Conservation (phyloP, 2,329 filamentous ascomycete genomes). For the Colletotrichum acutatum region DNA sequence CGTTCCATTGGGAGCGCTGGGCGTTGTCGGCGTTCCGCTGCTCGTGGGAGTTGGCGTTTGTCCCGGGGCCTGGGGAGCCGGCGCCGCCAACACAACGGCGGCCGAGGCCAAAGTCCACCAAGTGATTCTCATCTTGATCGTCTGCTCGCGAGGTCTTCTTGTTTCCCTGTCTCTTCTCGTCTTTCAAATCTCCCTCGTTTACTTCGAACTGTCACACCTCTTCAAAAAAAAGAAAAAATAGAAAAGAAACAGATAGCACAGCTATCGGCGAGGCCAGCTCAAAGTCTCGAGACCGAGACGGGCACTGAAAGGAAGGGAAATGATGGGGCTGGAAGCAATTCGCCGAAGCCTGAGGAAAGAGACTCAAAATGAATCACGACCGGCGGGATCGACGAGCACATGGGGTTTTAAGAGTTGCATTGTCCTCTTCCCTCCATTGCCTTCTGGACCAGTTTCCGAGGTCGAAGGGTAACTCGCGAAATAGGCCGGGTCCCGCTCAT, state of each 20-base stretch:
- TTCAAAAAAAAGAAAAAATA: not conserved
- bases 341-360: slow-evolving; percentile 11
- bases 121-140: slow-evolving; percentile 15
- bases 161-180: not conserved
- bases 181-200: not conserved
- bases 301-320: slow-evolving; percentile 4
- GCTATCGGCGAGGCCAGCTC: slow-evolving; percentile 35
- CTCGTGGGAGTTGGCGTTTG: slow-evolving; percentile 1
- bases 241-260: slow-evolving; percentile 25
- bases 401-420: slow-evolving; percentile 28
- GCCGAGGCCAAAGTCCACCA: slow-evolving; percentile 29
- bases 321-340: slow-evolving; percentile 13
- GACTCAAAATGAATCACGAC: not conserved
- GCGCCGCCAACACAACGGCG: slow-evolving; percentile 24
- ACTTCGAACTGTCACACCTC: not conserved
- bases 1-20: not conserved
- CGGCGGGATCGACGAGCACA: slow-evolving; percentile 5
- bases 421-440: slow-evolving; percentile 1
- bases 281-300: slow-evolving; percentile 22
- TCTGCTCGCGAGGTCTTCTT: not conserved
- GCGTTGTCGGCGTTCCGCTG: slow-evolving; percentile 1
- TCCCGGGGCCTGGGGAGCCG: slow-evolving; percentile 15
- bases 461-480: not conserved
- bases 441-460: too few species aligned
- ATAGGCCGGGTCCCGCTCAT: not conserved